Evolutionary conservation across 2,329 filamentous ascomycete species (phyloP), one percentile per base, ranked within the genome.

Genomic region (Xylaria sp.): DNA sequence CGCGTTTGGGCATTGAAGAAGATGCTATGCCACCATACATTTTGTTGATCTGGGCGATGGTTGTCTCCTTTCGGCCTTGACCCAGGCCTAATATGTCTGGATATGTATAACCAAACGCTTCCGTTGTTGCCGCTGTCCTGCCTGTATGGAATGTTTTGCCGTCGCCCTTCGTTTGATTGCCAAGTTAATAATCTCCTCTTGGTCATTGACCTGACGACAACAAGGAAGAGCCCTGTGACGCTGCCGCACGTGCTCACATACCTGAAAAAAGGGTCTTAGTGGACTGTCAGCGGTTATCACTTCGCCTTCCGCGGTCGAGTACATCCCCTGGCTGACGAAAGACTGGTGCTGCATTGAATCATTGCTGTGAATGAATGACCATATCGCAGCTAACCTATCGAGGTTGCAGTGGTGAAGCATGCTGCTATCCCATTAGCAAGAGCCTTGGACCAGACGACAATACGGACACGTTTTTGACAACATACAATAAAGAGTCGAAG

Each of bases 31-130:
- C 19, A 39, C 71, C 71, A 65, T 80, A 81, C 2, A 92, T 72
- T 0, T 73, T 77, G 59, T 83, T 78, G 10, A 89, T 80, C 5
- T 85, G 81, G 0, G 83, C 80, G 44, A 83, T 80, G 37, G 91
- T 77, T 66, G 88, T 87, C 61, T 81, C 80, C 59, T 81, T 80
- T 37, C 80, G 78, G 50, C 91, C 71, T 67, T 86, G 78, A 57
- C 84, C 71, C 65, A 86, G 78, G 59, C 84, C 78, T 1, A 82
- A 74, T 2, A 80, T 80, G 58, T 76, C 75, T 1, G 70, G 71
- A 62, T 77, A 77, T 3, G 73, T 76, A 66, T 79, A 78, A 18
- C 76, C 76, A 57, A 78, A 75, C 6, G 66, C 19, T 71, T 61
- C 66, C 49, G 70, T 69, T 3, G 65, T 57, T 9, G 64, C 62